These are phyloP conservation scores for barrel medic (Medicago truncatula) DNA, from an alignment of 306 rosid genomes.

Conservation along the genomic window DNA sequence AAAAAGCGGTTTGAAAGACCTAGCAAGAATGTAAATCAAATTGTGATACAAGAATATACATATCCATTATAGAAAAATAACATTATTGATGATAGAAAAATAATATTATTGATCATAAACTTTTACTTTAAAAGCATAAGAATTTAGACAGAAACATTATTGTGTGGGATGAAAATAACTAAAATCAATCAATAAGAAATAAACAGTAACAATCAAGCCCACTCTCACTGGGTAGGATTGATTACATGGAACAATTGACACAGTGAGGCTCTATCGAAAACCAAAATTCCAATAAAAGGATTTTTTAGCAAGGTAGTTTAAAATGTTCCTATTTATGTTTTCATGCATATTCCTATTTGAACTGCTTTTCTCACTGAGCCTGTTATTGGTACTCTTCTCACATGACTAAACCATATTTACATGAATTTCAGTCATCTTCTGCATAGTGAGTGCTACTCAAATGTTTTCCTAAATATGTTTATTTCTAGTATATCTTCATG, in stretches of 20 bases:
- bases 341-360: slow-evolving; percentile 1
- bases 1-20: slow-evolving; percentile 80
- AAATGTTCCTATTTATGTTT: slow-evolving; percentile 9
- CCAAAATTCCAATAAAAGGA: background rate
- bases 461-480: background rate
- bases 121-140: slow-evolving; percentile 1
- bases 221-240: slow-evolving; percentile 11
- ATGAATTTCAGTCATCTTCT: slow-evolving; percentile 2
- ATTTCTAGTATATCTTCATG: slow-evolving; percentile 11
- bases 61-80: background rate
- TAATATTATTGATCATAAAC: background rate
- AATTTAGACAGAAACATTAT: slow-evolving; percentile 9
- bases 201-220: slow-evolving; percentile 16
- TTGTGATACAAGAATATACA: background rate
- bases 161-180: background rate
- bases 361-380: slow-evolving; percentile 15
- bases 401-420: slow-evolving; percentile 15
- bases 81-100: background rate
- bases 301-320: slow-evolving; percentile 19
- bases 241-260: background rate
- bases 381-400: slow-evolving; percentile 6
- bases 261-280: slow-evolving; percentile 8
- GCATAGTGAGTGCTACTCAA: background rate
- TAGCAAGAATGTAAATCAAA: slow-evolving; percentile 44
- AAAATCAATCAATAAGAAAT: slow-evolving; percentile 22